Conservation (phyloP, 2,329 filamentous ascomycete genomes). For the Colletotrichum cordylinicola region DNA sequence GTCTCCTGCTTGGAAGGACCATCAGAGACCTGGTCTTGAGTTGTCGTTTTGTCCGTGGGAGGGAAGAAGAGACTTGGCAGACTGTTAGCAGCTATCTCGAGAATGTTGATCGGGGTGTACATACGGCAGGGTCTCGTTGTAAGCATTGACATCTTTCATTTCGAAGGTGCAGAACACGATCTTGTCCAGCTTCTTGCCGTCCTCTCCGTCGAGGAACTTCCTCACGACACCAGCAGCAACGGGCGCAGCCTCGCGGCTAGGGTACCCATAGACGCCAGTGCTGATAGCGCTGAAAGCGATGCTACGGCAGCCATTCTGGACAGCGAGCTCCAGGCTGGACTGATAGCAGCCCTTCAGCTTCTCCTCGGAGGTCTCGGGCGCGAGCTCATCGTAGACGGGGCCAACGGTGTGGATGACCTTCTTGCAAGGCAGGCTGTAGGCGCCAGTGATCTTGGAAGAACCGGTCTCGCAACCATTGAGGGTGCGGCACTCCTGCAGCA, state of each 20-base stretch:
- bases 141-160: slow-evolving; percentile 77
- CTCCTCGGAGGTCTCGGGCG: slow-evolving; percentile 46
- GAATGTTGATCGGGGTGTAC: slow-evolving; percentile 35
- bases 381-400: slow-evolving; percentile 68
- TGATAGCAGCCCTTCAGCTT: slow-evolving; percentile 71
- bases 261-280: slow-evolving; percentile 91
- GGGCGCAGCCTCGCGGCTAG: slow-evolving; percentile 73
- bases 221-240: slow-evolving; percentile 69
- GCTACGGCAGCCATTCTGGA: slow-evolving; percentile 67
- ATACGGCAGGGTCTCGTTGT: slow-evolving; percentile 76
- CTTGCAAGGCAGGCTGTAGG: slow-evolving; percentile 75
- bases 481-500: slow-evolving; percentile 74
- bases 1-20: slow-evolving; percentile 27
- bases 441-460: slow-evolving; percentile 81
- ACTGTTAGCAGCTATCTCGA: background rate
- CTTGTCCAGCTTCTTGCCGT: slow-evolving; percentile 63
- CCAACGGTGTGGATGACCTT: slow-evolving; percentile 92
- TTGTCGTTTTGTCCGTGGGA: slow-evolving; percentile 20
- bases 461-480: slow-evolving; percentile 79
- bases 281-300: slow-evolving; percentile 87
- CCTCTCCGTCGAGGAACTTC: slow-evolving; percentile 55
- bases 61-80: slow-evolving; percentile 6
- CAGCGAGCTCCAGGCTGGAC: slow-evolving; percentile 75
- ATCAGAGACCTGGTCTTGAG: slow-evolving; percentile 21
- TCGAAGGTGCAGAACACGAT: slow-evolving; percentile 89